phyloP scores from a whole-genome alignment of 805 yeast species.

The Yarrowia osloensis region DNA sequence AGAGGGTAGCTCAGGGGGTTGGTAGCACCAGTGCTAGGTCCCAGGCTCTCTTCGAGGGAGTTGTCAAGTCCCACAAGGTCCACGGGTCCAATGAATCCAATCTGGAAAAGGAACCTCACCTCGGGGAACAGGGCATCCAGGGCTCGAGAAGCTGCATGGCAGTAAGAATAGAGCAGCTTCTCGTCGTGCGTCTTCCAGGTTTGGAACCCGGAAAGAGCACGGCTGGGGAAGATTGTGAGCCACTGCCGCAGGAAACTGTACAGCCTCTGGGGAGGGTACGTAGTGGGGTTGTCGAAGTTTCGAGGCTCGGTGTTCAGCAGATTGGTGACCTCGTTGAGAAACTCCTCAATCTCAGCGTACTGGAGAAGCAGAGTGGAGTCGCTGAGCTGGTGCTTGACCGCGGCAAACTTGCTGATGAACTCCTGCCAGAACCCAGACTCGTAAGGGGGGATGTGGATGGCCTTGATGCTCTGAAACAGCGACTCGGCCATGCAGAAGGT shows the following conservation, averaged over 20 bases:
- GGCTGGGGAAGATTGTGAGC: constrained; percentile 38
- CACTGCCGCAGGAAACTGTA: constrained; percentile 38
- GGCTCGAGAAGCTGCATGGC: constrained; percentile 43
- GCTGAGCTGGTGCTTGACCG: constrained; percentile 15
- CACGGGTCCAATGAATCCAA: constrained; percentile 45
- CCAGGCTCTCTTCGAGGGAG: constrained; percentile 16
- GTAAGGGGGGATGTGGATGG: constrained; percentile 43
- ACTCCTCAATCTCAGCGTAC: background rate
- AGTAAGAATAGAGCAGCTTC: constrained; percentile 41
- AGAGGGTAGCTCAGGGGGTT: constrained; percentile 16
- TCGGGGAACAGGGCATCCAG: constrained; percentile 46
- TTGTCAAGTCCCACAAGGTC: constrained; percentile 35
- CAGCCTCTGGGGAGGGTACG: constrained; percentile 36
- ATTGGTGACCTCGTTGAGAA: background rate
- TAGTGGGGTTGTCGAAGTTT: constrained; percentile 12
- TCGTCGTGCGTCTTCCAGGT: constrained; percentile 10
- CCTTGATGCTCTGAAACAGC: constrained; percentile 42
- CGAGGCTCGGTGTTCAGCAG: background rate
- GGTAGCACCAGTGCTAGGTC: background rate
- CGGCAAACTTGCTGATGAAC: constrained; percentile 35
- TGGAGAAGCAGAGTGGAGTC: background rate
- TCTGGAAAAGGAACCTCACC: constrained; percentile 43
- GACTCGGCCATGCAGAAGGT: constrained; percentile 39
- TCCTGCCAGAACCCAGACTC: constrained; percentile 40
- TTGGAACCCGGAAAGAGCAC: constrained; percentile 34